A percentile compares a stretch with the other conserved stretches of the same genome.
phyloP scores from a whole-genome alignment of 257 asterid species.

The Solanum piurae region DNA sequence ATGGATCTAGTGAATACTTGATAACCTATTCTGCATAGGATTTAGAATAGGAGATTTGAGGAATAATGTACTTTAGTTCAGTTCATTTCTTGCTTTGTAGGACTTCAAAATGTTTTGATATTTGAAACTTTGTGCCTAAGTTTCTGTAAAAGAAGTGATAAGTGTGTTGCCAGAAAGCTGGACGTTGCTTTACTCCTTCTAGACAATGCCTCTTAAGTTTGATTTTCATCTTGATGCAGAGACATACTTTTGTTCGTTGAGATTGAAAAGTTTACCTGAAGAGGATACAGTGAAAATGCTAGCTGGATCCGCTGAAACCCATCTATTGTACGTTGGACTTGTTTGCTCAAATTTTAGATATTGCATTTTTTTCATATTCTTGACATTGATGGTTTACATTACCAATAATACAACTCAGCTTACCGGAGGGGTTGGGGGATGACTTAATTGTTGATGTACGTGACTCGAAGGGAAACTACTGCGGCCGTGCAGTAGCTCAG shows the following conservation, averaged over 20 bases:
- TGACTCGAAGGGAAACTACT: slow-evolving; percentile 69
- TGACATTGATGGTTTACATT: slow-evolving; percentile 1
- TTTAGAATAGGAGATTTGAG: neutral
- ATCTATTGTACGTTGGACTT: slow-evolving; percentile 65
- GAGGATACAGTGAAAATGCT: slow-evolving; percentile 79
- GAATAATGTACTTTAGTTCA: neutral
- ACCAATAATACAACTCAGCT: slow-evolving; percentile 28
- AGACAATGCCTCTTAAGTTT: neutral
- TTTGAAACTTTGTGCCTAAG: neutral
- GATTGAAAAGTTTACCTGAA: slow-evolving; percentile 73
- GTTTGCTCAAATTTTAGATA: neutral
- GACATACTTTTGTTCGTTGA: slow-evolving; percentile 67
- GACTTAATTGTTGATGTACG: slow-evolving; percentile 69
- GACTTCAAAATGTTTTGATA: neutral
- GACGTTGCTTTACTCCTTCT: neutral
- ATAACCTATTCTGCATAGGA: neutral
- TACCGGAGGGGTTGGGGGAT: slow-evolving; percentile 91
- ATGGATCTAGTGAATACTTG: neutral
- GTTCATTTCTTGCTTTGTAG: neutral
- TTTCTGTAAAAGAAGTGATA: neutral
- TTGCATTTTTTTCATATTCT: neutral
- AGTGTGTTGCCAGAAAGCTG: neutral
- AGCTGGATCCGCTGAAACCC: slow-evolving; percentile 94
- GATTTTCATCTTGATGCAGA: slow-evolving; percentile 27
- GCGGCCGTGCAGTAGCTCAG: slow-evolving; percentile 77